Conservation (phyloP, 768 basidiomycete species). For the Leccinellum rugosiceps region DNA sequence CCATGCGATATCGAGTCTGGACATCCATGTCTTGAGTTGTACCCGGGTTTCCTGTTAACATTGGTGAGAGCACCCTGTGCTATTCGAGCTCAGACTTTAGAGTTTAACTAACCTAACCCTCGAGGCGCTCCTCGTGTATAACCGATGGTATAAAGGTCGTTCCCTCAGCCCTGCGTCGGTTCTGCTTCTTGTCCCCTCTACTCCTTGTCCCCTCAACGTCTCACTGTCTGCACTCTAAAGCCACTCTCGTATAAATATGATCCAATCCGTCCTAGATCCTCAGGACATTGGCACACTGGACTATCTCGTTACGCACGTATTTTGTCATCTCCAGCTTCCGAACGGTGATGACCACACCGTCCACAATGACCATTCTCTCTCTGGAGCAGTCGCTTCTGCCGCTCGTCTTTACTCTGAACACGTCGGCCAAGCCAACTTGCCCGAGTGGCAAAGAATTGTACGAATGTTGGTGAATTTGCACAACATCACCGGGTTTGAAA, state of each 20-base stretch:
- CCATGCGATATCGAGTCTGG: not conserved
- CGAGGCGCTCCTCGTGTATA: no score
- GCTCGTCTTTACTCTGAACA: slow-evolving; percentile 16
- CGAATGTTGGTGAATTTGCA: not conserved
- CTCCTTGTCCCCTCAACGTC: not conserved
- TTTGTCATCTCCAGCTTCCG: slow-evolving; percentile 35
- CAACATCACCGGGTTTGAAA: slow-evolving; percentile 5
- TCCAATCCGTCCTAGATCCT: not conserved
- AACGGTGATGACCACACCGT: slow-evolving; percentile 26
- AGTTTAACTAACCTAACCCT: not conserved
- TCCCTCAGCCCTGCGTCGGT: no score
- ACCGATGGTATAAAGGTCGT: not conserved
- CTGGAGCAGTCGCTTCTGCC: slow-evolving; percentile 16
- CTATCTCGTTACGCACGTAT: slow-evolving; percentile 39
- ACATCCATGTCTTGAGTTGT: no score
- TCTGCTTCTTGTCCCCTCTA: not conserved
- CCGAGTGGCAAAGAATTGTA: not conserved
- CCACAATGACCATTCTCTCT: slow-evolving; percentile 26
- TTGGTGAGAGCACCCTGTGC: not conserved
- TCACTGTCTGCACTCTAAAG: not conserved
- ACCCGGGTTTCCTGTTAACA: no score
- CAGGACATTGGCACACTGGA: not conserved
- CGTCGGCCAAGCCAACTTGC: not conserved
- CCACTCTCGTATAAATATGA: not conserved
- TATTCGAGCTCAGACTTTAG: not conserved